A percentile compares a stretch with the other conserved stretches of the same genome.
Conservation (phyloP, 768 basidiomycete species). For the Phaeotremella skinneri region DNA sequence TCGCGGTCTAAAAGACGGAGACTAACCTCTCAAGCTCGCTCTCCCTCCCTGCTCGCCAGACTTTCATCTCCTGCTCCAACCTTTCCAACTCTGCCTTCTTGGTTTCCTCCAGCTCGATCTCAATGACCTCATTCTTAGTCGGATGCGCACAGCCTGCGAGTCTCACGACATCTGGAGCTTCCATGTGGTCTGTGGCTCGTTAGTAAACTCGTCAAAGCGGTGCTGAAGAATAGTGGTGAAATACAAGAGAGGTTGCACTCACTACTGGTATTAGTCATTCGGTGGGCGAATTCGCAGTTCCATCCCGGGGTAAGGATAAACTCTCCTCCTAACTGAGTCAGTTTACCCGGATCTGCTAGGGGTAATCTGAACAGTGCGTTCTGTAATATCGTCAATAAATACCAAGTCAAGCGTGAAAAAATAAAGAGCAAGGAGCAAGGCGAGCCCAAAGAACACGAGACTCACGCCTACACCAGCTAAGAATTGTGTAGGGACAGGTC, state of each 20-base stretch:
- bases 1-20: neutral
- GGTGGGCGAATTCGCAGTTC: conserved; percentile 49
- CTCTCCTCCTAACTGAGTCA: conserved; percentile 51
- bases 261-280: conserved; percentile 51
- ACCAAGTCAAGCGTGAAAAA: neutral
- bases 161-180: conserved; percentile 49
- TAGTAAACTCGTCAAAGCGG: neutral
- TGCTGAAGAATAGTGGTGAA: neutral
- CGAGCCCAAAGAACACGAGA: neutral
- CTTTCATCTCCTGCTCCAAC: conserved; percentile 39
- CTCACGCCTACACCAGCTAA: conserved; percentile 43
- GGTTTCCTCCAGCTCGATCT: conserved; percentile 28
- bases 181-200: conserved; percentile 47
- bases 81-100: conserved; percentile 37
- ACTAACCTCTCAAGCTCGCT: conserved; percentile 44
- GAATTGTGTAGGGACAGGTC: conserved; percentile 43
- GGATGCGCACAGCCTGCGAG: conserved; percentile 39
- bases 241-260: conserved; percentile 11
- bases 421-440: neutral
- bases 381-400: conserved; percentile 16
- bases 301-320: conserved; percentile 47
- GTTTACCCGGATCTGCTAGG: conserved; percentile 44
- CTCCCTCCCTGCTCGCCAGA: conserved; percentile 35
- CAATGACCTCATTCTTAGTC: conserved; percentile 28
- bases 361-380: conserved; percentile 48